Base-by-base conservation (phyloP, 306 rosid species). In the Cyclanthera cordifolia region DNA sequence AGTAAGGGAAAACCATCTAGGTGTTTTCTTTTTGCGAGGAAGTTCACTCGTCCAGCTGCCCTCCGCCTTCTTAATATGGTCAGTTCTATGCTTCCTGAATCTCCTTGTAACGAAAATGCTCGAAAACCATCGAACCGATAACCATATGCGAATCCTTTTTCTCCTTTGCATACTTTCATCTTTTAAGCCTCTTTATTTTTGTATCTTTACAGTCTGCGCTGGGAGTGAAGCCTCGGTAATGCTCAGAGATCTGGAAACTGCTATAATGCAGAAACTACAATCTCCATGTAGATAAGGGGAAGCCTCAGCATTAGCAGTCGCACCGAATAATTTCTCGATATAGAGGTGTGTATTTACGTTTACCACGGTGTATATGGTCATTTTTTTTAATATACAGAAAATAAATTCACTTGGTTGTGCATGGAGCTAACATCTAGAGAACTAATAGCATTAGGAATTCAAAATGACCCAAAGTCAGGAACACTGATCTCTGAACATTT, bases 31-130 rank as follows among this genome's bases (percentile, higher is more conserved):
- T 94, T 94, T 23, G 97, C 97, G 0, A 78, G 97, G 74, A 94
- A 94, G 72, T 94, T 94, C 78, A 94, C 96, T 21, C 81, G 97
- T 16, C 91, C 99, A 13, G 97, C 99, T 32, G 99, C 96, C 66
- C 74, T 88, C 53, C 80, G 97, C 82, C 96, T 94, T 82, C 85
- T 90, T 63, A 90, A 90, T 73, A 76, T 81, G 79, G 99, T 94
- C 75, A 74, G 82, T 77, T 13, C 3, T 45, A 2, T 4, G 3
- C 71, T 46, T 12, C 17, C 6, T 21, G 21, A 43, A 43, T 43
- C 7, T 21, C 50, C 17, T 5, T 0, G 7, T 16, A 23, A 13
- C 34, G 27, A 66, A 47, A 66, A 24, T 66, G 43, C 71, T 25
- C 1, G 54, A 46, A 47, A 17, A 13, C 69, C 52, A 19, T 45